Evolutionary conservation across 345 rosid species (phyloP), one percentile per base, ranked within the genome.

Genomic region (Sisymbrium irio): DNA sequence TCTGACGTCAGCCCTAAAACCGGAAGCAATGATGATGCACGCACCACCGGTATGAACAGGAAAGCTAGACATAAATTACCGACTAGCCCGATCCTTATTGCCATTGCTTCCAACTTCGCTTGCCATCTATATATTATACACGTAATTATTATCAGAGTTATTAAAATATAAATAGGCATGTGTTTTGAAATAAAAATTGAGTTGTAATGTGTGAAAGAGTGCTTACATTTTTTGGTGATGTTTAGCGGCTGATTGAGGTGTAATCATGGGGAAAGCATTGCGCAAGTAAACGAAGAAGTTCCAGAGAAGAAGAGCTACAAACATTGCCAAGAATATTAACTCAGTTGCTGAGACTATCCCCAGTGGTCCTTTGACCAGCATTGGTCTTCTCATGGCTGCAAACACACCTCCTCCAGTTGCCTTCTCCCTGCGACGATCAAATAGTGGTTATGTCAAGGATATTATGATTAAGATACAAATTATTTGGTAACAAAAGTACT

Each of bases 1-100:
- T 93, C 98, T 10, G 93, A 90, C 13, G 93, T 89, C 13, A 90
- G 66, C 2, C 96, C 97, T 2, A 93, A 56, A 25, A 85, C 45
- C 20, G 86, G 87, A 49, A 93, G 80, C 84, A 93, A 63, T 40
- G 97, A 89, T 0, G 97, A 91, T 0, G 88, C 91, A 6, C 98
- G 87, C 1, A 86, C 79, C 81, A 93, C 98, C 13, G 97, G 97
- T 59, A 84, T 85, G 76, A 93, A 93, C 6, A 93, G 65, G 66
- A 91, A 83, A 9, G 89, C 42, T 4, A 87, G 63, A 18, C 85
- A 76, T 19, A 83, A 40, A 73, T 87, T 85, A 25, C 97, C 98
- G 2, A 83, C 83, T 3, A 91, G 11, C 0, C 87, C 98, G 9
- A 91, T 51, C 46, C 62, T 33, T n/a, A 83, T 1, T 3, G 81